Evolutionary conservation across 2,329 filamentous ascomycete species (phyloP), one percentile per base, ranked within the genome.

Genomic region (Exophiala spinifera): DNA sequence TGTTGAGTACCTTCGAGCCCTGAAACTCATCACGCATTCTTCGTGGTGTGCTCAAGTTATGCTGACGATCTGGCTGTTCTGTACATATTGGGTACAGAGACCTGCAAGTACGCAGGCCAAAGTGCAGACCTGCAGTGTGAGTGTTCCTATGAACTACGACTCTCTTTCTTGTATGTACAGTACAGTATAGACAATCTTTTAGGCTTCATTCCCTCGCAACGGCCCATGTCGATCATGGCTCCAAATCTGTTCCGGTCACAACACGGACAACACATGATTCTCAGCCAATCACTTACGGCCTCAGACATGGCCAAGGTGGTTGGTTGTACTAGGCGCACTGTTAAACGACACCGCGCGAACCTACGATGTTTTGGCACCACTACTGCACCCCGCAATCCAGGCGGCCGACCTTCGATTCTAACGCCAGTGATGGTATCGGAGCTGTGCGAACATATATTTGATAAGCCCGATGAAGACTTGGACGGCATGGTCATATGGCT

Each of bases 401-500:
- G 48, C 19, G 63, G 62, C 49, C 64, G 62, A 37, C 62, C 50
- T 43, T 52, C 55, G 47, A 55, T 46, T 28, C 60, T 67, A 40
- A 64, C 64, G 10, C 57, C 61, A 45, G 39, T 54, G 3, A 66
- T 67, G 55, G 52, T 61, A 33, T 53, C 62, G 21, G 61, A 58
- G n/a, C 56, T 68, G 15, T 58, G 54, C 56, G 56, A 68, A 43
- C 52, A 63, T 44, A 58, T 67, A 20, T 46, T 52, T 28, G 56
- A 64, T 59, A 63, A 64, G 44, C 64, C 63, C 25, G 48, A 57
- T 57, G 48, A 64, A 51, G 65, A 66, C 46, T 49, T 61, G 44
- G 61, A 64, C 34, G 63, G 64, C 46, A 62, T 66, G 55, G 57
- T 49, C 17, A 46, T 60, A 33, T 62, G 65, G 46, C 46, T 67